A percentile compares a stretch with the other conserved stretches of the same genome.
These are phyloP conservation scores for Termitomyces heimii DNA, from an alignment of 768 basidiomycete species.

Conservation along the genomic window DNA sequence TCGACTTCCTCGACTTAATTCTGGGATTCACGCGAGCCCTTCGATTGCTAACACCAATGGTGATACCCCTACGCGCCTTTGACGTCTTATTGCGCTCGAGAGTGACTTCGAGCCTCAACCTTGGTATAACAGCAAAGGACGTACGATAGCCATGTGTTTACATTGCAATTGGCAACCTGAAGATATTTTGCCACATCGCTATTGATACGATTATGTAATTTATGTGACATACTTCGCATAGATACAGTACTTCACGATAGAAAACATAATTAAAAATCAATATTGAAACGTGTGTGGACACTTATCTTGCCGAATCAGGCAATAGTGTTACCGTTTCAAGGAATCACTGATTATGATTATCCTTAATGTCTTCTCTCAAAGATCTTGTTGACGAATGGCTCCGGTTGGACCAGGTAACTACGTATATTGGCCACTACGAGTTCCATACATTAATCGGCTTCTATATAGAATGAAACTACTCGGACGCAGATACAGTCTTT, in stretches of 20 bases:
- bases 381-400: slow-evolving; percentile 34
- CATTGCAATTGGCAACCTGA: not conserved
- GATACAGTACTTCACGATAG: slow-evolving; percentile 9
- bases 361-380: slow-evolving; percentile 23
- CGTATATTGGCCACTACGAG: not conserved
- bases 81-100: not conserved
- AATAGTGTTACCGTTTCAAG: not conserved
- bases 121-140: not conserved
- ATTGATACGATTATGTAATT: not conserved
- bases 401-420: slow-evolving; percentile 26
- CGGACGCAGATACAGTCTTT: slow-evolving; percentile 42
- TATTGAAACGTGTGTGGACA: not conserved
- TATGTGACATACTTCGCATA: slow-evolving; percentile 12
- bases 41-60: slow-evolving; percentile 17
- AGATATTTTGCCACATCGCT: not conserved
- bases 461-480: slow-evolving; percentile 42
- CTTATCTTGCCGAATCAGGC: not conserved
- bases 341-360: not conserved
- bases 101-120: not conserved
- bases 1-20: slow-evolving; percentile 43
- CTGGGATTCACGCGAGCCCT: slow-evolving; percentile 15
- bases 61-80: slow-evolving; percentile 21
- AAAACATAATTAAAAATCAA: not conserved
- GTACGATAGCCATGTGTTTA: not conserved
- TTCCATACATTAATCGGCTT: not conserved